phyloP scores from a whole-genome alignment of 257 asterid species.

The Scutellaria galericulata region DNA sequence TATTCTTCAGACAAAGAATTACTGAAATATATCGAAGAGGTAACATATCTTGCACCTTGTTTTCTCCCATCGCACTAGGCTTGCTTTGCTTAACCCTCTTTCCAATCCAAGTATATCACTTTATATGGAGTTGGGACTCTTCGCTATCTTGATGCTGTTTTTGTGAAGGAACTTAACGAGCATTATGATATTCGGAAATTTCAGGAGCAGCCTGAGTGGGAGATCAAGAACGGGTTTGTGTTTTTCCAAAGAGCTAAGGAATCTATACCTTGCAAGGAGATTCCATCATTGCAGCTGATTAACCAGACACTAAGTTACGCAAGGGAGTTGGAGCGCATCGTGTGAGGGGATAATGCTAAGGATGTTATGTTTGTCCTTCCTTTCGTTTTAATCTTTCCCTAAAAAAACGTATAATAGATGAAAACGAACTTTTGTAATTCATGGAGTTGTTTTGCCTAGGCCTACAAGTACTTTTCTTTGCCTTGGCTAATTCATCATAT shows the following conservation, averaged over 20 bases:
- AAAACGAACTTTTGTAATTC: not conserved
- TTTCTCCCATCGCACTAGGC: not conserved
- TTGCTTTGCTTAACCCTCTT: not conserved
- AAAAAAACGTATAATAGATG: not conserved
- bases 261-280: conserved; percentile 86
- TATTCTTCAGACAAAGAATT: conserved; percentile 79
- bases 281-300: conserved; percentile 89
- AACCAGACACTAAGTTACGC: conserved; percentile 95
- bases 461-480: not conserved
- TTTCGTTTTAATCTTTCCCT: not conserved
- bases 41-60: conserved; percentile 17
- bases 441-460: not conserved
- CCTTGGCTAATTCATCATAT: not conserved
- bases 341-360: conserved; percentile 15
- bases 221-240: conserved; percentile 63
- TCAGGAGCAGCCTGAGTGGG: conserved; percentile 98
- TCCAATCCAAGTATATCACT: not conserved
- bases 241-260: conserved; percentile 80
- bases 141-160: not conserved
- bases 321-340: conserved; percentile 81
- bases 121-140: not conserved
- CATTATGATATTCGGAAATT: conserved; percentile 31
- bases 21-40: conserved; percentile 63
- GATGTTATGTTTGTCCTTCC: not conserved
- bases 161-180: not conserved